Evolutionary conservation across 306 rosid genomes (phyloP).

Genomic region (Albizia julibrissin): DNA sequence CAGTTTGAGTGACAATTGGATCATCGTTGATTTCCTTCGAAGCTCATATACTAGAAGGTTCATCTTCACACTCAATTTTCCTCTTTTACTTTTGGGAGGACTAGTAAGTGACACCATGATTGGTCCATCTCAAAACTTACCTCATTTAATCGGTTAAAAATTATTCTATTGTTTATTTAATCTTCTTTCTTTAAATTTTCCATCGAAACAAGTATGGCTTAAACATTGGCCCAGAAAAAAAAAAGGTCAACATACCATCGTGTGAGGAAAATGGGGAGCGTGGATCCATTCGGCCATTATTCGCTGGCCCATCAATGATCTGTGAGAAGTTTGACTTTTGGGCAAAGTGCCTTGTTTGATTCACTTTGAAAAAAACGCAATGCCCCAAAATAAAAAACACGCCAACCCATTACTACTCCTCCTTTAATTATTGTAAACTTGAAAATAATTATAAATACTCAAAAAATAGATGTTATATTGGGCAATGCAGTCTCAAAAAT

Average conservation of each 20-base stretch:
- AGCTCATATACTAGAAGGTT: background rate
- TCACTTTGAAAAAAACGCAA: too few species aligned
- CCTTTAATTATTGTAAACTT: background rate
- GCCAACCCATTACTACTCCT: background rate
- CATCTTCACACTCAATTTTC: slow-evolving; percentile 8
- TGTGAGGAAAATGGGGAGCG: background rate
- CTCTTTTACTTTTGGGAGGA: background rate
- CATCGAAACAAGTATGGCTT: background rate
- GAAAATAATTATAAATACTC: background rate
- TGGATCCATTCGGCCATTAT: background rate
- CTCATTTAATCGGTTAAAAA: background rate
- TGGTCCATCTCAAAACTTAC: background rate
- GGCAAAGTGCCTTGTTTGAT: background rate
- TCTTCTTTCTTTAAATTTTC: background rate
- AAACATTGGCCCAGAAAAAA: background rate
- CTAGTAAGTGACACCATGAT: background rate
- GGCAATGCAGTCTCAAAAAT: background rate
- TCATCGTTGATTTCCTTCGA: slow-evolving; percentile 27
- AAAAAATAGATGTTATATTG: background rate
- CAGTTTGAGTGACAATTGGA: slow-evolving; percentile 30
- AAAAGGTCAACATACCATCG: background rate
- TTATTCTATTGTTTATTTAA: background rate
- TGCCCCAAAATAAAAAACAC: background rate
- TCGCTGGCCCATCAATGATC: background rate
- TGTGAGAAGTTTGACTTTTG: background rate